Evolutionary conservation across 345 rosid genomes (phyloP).

Genomic region (Brassica rapa): DNA sequence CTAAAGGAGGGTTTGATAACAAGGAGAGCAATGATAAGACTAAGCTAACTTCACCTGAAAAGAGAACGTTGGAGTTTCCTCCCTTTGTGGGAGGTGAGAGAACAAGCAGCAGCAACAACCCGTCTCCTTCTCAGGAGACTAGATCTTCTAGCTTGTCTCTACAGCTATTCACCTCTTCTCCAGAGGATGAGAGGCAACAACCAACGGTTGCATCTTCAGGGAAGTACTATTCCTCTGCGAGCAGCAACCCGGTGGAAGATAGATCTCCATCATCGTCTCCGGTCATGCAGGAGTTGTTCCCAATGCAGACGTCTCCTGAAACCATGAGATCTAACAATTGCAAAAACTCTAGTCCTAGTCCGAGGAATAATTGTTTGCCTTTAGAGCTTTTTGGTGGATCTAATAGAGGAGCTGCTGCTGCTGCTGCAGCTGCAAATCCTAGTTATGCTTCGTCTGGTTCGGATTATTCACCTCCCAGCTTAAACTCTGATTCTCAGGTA

Average conservation of each 20-base stretch:
- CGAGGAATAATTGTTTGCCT: constrained; percentile 47
- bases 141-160: constrained; percentile 61
- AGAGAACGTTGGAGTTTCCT: constrained; percentile 49
- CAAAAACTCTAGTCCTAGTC: constrained; percentile 46
- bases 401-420: constrained; percentile 40
- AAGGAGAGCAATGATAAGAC: constrained; percentile 55
- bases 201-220: constrained; percentile 66
- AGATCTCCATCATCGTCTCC: constrained; percentile 81
- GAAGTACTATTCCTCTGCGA: constrained; percentile 85
- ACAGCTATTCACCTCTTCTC: constrained; percentile 75
- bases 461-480: constrained; percentile 78
- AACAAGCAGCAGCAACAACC: constrained; percentile 55
- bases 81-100: constrained; percentile 57
- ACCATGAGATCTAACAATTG: constrained; percentile 44
- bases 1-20: constrained; percentile 62
- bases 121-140: constrained; percentile 62
- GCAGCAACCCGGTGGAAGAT: constrained; percentile 84
- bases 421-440: constrained; percentile 43
- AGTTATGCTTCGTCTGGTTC: constrained; percentile 87
- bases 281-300: constrained; percentile 68
- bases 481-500: constrained; percentile 80
- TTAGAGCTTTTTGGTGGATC: constrained; percentile 72
- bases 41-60: constrained; percentile 46
- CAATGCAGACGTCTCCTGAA: constrained; percentile 64
- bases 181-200: constrained; percentile 63